phyloP scores from a whole-genome alignment of 2,329 filamentous ascomycete species.

The Sporothrix dimorphospora region DNA sequence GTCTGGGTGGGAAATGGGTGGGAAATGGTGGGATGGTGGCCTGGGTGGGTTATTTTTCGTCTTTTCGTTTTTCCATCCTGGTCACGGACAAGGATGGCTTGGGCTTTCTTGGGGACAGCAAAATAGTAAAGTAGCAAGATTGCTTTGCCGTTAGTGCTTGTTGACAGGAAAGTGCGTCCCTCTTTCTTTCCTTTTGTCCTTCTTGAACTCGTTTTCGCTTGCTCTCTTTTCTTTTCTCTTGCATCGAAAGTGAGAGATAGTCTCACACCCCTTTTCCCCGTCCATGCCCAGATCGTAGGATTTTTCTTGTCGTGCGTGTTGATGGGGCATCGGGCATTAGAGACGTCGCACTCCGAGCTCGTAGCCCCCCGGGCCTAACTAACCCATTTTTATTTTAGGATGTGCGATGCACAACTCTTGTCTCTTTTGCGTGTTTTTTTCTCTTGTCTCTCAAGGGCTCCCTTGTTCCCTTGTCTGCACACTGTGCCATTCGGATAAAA shows the following conservation, averaged over 20 bases:
- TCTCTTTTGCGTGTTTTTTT: not conserved
- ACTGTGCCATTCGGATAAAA: conserved; percentile 5
- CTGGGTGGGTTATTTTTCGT: not conserved
- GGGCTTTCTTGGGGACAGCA: too few relatives aligned
- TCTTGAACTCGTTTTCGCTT: not conserved
- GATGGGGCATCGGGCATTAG: not conserved
- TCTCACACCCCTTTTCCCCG: not conserved
- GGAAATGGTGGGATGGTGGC: not conserved
- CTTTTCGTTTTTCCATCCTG: not conserved
- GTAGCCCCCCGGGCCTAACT: not conserved
- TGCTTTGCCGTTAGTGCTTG: not conserved
- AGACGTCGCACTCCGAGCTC: not conserved
- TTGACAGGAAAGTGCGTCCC: too few relatives aligned
- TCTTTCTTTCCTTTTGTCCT: not conserved
- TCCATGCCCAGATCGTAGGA: not conserved
- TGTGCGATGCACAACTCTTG: not conserved
- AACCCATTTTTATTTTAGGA: conserved; percentile 21
- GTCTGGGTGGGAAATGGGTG: not conserved
- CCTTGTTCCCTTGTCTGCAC: not conserved
- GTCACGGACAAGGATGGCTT: not conserved
- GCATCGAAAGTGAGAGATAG: not conserved
- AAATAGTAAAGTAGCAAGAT: too few relatives aligned
- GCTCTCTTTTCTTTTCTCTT: not conserved
- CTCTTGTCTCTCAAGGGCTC: not conserved
- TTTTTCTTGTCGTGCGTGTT: not conserved